Evolutionary conservation across 495 filamentous ascomycete genomes (phyloP).

Genomic region (Penicillium ochrochloron): DNA sequence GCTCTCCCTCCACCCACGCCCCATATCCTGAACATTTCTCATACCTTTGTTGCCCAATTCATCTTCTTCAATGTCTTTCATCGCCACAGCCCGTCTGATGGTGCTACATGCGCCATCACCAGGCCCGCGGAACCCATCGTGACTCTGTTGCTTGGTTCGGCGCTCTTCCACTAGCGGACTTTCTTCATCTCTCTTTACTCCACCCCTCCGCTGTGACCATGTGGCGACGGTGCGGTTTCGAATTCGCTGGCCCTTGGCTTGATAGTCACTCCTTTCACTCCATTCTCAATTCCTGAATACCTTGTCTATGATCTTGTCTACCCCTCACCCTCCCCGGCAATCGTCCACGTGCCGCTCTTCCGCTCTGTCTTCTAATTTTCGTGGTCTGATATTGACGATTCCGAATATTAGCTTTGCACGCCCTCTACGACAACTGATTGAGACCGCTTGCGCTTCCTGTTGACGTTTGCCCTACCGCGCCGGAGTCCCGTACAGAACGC

Average conservation of each 20-base stretch:
- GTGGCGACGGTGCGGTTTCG: slow-evolving; percentile 12
- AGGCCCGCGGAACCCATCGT: slow-evolving; percentile 26
- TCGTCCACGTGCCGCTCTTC: slow-evolving; percentile 25
- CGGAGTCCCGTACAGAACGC: slow-evolving; percentile 1
- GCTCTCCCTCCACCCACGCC: slow-evolving; percentile 13
- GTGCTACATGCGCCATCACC: slow-evolving; percentile 31
- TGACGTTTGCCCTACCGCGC: slow-evolving; percentile 7
- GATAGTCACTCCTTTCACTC: slow-evolving; percentile 20
- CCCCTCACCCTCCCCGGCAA: slow-evolving; percentile 8
- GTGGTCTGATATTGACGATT: slow-evolving; percentile 47
- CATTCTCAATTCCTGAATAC: slow-evolving; percentile 21
- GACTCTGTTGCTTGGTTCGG: slow-evolving; percentile 24
- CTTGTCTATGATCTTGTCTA: slow-evolving; percentile 29
- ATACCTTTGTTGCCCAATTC: slow-evolving; percentile 26
- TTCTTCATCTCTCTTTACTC: slow-evolving; percentile 26
- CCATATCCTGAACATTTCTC: slow-evolving; percentile 19
- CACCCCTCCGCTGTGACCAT: slow-evolving; percentile 17
- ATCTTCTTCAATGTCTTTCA: slow-evolving; percentile 22
- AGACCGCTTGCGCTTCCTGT: slow-evolving; percentile 4
- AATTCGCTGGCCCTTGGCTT: slow-evolving; percentile 9
- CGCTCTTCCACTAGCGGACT: slow-evolving; percentile 24
- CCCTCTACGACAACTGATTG: slow-evolving; percentile 18
- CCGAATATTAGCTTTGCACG: slow-evolving; percentile 43
- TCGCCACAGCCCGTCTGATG: slow-evolving; percentile 13
- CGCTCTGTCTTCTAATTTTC: slow-evolving; percentile 33